Conservation (phyloP, 805 yeast species). For the Yarrowia alimentaria region DNA sequence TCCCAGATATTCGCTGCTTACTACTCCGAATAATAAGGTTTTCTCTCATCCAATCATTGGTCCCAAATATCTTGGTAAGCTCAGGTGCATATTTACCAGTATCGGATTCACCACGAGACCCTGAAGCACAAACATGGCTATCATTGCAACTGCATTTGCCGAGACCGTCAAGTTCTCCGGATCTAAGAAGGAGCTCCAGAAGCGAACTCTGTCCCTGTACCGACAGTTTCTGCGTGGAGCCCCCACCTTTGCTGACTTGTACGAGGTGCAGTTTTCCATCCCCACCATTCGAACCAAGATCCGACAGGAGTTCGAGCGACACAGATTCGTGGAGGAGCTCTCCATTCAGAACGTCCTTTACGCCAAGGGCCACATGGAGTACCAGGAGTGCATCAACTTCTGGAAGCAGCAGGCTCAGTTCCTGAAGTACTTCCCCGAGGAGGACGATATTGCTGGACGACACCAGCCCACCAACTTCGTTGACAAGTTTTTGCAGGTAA, state of each 20-base stretch:
- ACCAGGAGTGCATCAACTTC: slow-evolving; percentile 80
- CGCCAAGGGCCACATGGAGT: slow-evolving; percentile 87
- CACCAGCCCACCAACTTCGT: slow-evolving; percentile 59
- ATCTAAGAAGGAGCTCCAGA: slow-evolving; percentile 58
- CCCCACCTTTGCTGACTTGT: slow-evolving; percentile 46
- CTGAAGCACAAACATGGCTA: slow-evolving; percentile 45
- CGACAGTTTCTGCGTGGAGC: slow-evolving; percentile 61
- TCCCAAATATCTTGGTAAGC: slow-evolving; percentile 13
- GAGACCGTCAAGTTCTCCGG: slow-evolving; percentile 70
- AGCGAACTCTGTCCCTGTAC: slow-evolving; percentile 66
- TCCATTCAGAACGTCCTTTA: slow-evolving; percentile 65
- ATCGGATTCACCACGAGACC: not conserved
- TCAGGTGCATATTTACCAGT: slow-evolving; percentile 14
- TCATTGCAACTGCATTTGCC: slow-evolving; percentile 79
- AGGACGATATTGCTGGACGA: slow-evolving; percentile 53
- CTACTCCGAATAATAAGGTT: not conserved
- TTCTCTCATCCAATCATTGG: slow-evolving; percentile 11
- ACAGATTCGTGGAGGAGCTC: slow-evolving; percentile 67
- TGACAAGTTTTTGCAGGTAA: slow-evolving; percentile 53
- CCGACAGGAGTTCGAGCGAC: slow-evolving; percentile 86
- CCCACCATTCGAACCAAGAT: slow-evolving; percentile 77
- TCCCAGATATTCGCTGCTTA: not conserved
- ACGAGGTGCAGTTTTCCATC: slow-evolving; percentile 57
- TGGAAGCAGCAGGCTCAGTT: slow-evolving; percentile 90
- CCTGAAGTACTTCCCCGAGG: slow-evolving; percentile 74